A percentile compares a stretch with the other conserved stretches of the same genome.
These are phyloP conservation scores for Cryptococcus deneoformans DNA, from an alignment of 1,284 basidiomycete species.

Conservation along the genomic window DNA sequence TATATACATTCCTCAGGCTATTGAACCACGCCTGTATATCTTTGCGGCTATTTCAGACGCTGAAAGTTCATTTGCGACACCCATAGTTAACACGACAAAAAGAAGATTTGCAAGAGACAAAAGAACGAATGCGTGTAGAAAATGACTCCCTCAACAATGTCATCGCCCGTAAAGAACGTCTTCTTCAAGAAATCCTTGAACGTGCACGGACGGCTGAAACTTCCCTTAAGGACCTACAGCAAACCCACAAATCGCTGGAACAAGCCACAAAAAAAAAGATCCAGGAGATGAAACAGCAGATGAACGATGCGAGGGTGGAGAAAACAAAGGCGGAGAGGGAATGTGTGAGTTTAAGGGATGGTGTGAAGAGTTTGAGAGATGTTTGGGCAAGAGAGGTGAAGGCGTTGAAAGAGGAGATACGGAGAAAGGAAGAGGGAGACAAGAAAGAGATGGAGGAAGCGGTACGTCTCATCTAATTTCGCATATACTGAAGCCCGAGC, in stretches of 20 bases:
- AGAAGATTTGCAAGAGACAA: conserved; percentile 47
- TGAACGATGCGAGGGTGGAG: conserved; percentile 30
- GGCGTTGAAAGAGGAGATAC: conserved; percentile 32
- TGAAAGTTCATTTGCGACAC: neutral
- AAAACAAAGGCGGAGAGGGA: conserved; percentile 41
- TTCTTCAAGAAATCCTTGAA: conserved; percentile 44
- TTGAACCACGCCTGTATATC: neutral
- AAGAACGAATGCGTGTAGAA: conserved; percentile 44
- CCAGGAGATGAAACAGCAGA: conserved; percentile 32
- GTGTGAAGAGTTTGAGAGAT: conserved; percentile 38
- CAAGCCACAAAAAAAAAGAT: conserved; percentile 35
- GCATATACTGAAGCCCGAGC: too few relatives aligned
- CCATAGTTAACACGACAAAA: conserved; percentile 43
- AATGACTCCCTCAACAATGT: conserved; percentile 44
- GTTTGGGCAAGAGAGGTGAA: conserved; percentile 44
- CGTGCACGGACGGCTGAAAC: conserved; percentile 44
- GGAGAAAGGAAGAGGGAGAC: conserved; percentile 22
- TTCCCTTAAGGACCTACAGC: conserved; percentile 22
- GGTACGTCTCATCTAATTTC: conserved; percentile 14
- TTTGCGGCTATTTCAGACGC: neutral
- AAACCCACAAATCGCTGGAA: conserved; percentile 40
- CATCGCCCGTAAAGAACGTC: conserved; percentile 42
- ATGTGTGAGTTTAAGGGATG: conserved; percentile 32
- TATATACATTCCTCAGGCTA: neutral
- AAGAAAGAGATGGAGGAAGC: conserved; percentile 34